Base-by-base conservation (phyloP, 2,329 filamentous ascomycete species). In the Ophiocordyceps unilateralis region DNA sequence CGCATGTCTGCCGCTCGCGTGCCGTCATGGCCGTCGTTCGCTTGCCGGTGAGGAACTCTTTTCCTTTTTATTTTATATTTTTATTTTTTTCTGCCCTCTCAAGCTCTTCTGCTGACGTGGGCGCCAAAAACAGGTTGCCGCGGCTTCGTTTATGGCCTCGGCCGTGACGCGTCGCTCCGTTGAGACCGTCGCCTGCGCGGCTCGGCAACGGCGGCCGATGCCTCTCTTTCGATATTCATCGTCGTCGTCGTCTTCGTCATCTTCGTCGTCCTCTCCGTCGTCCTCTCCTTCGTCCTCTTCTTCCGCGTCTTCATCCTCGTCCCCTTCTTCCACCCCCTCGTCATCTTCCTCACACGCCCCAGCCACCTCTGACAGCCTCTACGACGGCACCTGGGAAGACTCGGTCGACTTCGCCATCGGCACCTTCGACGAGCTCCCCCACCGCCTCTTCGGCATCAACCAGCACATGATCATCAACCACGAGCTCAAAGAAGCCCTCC, bases 381-480 rank as follows among this genome's bases (percentile, higher is more conserved):
- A 62, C 36, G 58, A 56, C 42, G 56, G 60, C 32, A 62, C 65
- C 43, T 67, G 64, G 64, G 64, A 67, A 46, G 61, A 65, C 41
- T 61, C 62, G 5, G 53, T 59, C 3, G 63, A 67, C 45, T 60
- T 57, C 23, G 57, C 58, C 41, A 63, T 67, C 43, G 55, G 63
- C 45, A 60, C 60, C n/a, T 67, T 67, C 28, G 56, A 60, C n/a
- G 63, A 67, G 44, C 55, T 67, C 2, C 64, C 64, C 4, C 64
- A 65, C 47, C 59, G 63, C n/a, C 54, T 64, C 52, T 96, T 96
- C 52, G 91, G 91, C 15, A 80, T 88, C 52, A 98, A 98, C 53
- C 91, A 98, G 61, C 84, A 96, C 63, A 93, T 96, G 69, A 72
- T 86, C 46, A 93, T 96, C 56, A 93, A 96, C 57, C 79, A 86